These are phyloP conservation scores for Celoporthe dispersa DNA, from an alignment of 2,329 filamentous ascomycete genomes.

Conservation along the genomic window DNA sequence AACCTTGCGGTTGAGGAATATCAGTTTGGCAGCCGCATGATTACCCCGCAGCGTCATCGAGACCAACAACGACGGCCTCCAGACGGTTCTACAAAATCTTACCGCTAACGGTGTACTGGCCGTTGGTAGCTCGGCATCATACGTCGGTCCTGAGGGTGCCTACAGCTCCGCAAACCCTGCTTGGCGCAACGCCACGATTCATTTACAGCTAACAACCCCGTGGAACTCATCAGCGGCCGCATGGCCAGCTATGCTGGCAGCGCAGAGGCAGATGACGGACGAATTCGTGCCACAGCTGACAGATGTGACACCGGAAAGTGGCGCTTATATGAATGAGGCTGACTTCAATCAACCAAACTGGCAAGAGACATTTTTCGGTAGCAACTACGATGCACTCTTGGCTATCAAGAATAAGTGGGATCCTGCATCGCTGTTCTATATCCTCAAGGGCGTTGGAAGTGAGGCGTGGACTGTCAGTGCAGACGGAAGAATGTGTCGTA, in stretches of 20 bases:
- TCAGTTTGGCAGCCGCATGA: constrained; percentile 44
- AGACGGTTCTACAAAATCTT: constrained; percentile 38
- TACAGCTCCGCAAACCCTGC: constrained; percentile 43
- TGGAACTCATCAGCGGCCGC: constrained; percentile 31
- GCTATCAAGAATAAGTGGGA: constrained; percentile 40
- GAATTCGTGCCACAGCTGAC: constrained; percentile 38
- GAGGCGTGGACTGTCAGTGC: constrained; percentile 46
- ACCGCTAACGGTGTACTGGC: constrained; percentile 38
- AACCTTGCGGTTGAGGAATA: constrained; percentile 39
- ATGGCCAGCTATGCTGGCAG: constrained; percentile 20
- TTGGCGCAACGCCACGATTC: constrained; percentile 42
- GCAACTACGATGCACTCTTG: constrained; percentile 36
- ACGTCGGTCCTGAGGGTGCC: background rate
- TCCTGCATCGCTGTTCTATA: constrained; percentile 38
- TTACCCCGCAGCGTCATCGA: constrained; percentile 40
- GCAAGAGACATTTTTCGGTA: constrained; percentile 38
- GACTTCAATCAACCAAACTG: constrained; percentile 40
- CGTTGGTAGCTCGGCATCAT: constrained; percentile 4
- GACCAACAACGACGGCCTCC: constrained; percentile 37
- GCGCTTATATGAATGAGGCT: constrained; percentile 40
- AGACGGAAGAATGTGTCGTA: constrained; percentile 36
- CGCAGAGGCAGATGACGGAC: constrained; percentile 39
- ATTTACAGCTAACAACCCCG: constrained; percentile 38
- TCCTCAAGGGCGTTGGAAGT: constrained; percentile 37
- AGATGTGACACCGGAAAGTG: constrained; percentile 32